A percentile compares a stretch with the other conserved stretches of the same genome.
phyloP scores from a whole-genome alignment of 2,329 filamentous ascomycete genomes.

The Beauveria australis region DNA sequence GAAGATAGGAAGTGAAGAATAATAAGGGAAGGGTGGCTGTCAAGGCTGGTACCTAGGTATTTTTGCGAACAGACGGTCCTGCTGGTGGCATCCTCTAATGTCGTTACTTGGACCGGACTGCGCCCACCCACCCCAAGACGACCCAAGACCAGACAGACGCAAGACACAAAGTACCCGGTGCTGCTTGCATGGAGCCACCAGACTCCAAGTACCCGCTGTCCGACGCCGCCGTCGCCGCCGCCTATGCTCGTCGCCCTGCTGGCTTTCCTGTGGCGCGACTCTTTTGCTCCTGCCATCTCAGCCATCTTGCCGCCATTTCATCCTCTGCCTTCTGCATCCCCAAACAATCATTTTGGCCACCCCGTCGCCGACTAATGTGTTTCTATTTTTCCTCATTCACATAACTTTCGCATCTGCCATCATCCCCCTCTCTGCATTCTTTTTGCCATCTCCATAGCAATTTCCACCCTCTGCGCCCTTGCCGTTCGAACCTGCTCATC shows the following conservation, averaged over 20 bases:
- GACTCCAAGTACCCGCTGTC: not conserved
- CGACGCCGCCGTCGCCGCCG: not conserved
- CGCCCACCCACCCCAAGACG: not conserved
- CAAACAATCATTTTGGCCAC: not conserved
- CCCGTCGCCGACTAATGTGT: not conserved
- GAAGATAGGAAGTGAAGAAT: too few relatives aligned
- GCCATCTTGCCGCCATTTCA: constrained; percentile 5
- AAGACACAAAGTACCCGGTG: not conserved
- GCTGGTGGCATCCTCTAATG: not conserved
- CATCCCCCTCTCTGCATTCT: not conserved
- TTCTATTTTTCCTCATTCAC: not conserved
- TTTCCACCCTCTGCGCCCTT: not conserved
- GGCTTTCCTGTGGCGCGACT: not conserved
- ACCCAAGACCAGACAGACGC: not conserved
- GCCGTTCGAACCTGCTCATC: not conserved
- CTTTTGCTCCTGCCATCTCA: not conserved
- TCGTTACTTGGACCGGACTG: not conserved
- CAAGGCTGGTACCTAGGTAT: not conserved
- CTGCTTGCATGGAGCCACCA: not conserved
- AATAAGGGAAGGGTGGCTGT: not conserved
- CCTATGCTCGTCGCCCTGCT: not conserved
- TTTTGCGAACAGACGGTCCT: not conserved
- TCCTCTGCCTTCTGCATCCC: constrained; percentile 2
- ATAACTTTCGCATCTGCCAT: not conserved
- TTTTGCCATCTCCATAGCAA: not conserved